Evolutionary conservation across 345 rosid genomes (phyloP), one percentile per base, ranked within the genome.

Genomic region (Adansonia digitata): DNA sequence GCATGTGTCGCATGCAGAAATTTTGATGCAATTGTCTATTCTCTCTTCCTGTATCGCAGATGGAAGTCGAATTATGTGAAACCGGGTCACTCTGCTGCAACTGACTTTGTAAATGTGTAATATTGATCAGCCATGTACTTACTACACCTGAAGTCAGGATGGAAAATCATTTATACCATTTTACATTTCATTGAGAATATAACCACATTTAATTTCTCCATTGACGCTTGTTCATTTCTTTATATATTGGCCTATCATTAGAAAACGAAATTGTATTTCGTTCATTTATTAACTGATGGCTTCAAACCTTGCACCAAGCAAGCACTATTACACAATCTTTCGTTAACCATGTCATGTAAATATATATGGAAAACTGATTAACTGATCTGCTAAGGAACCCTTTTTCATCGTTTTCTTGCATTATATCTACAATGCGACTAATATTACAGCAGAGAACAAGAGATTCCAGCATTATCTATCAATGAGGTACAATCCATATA

Each of bases 1-100:
- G 78, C 76, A 42, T 76, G 77, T n/a, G 26, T 12, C 1, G 55
- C 72, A 69, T 75, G 74, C 81, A 62, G 61, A 53, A 62, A 72
- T 69, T 81, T 68, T 68, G 37, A 73, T 74, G 22, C 59, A 48
- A 61, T 49, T 45, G 60, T 74, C 56, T 31, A 61, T 73, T 60
- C 46, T 60, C 6, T 31, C 65, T 53, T 11, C 27, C 51, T 27
- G 20, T 10, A 55, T 31, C 59, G 66, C 14, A 12, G 11, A 43
- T 73, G 35, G 56, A 26, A 42, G 61, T 71, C 43, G n/a, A 42
- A 65, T 40, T 12, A 45, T 27, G 12, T 46, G 42, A 49, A 72
- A 57, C 56, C 11, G 27, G 13, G 27, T 31, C 56, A 43, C 15
- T 43, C 29, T 27, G 56, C 56, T 59, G 55, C 42, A 14, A 27